Percentiles rank a stretch among this genome's conserved stretches.
phyloP scores from a whole-genome alignment of 768 basidiomycete species.

The Boletus sp. region DNA sequence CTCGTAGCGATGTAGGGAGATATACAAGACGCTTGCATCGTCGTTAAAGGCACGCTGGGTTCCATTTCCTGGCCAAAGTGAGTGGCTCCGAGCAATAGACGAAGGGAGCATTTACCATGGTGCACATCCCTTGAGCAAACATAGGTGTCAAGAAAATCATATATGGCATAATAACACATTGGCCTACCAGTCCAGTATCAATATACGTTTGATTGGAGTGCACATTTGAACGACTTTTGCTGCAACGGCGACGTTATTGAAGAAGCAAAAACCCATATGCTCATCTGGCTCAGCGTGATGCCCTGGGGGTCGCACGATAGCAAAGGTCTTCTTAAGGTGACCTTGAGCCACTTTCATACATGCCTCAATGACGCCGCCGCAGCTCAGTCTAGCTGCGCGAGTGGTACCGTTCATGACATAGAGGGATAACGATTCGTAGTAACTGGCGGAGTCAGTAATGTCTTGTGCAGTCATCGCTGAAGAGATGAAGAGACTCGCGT shows the following conservation, averaged over 20 bases:
- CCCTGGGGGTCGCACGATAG: conserved; percentile 95
- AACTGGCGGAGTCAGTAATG: conserved; percentile 69
- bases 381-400: conserved; percentile 80
- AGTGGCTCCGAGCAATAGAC: neutral
- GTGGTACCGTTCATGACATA: conserved; percentile 89
- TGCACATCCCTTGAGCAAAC: conserved; percentile 81
- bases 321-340: conserved; percentile 82
- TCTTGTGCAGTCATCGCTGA: conserved; percentile 75
- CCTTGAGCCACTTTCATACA: conserved; percentile 80
- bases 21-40: conserved; percentile 87
- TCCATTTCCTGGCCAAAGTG: conserved; percentile 72
- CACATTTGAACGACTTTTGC: conserved; percentile 74
- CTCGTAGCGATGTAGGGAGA: conserved; percentile 95
- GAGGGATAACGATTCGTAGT: conserved; percentile 89
- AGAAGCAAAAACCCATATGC: conserved; percentile 99
- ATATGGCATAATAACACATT: neutral
- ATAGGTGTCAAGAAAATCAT: conserved; percentile 6
- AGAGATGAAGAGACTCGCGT: conserved; percentile 11
- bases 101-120: conserved; percentile 57
- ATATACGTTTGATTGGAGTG: conserved; percentile 70
- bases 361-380: conserved; percentile 93
- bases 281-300: conserved; percentile 98
- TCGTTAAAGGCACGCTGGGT: conserved; percentile 96
- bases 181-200: conserved; percentile 94
- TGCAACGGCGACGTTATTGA: conserved; percentile 97